Conservation (phyloP, 805 yeast species). For the Teunomyces tritomae region DNA sequence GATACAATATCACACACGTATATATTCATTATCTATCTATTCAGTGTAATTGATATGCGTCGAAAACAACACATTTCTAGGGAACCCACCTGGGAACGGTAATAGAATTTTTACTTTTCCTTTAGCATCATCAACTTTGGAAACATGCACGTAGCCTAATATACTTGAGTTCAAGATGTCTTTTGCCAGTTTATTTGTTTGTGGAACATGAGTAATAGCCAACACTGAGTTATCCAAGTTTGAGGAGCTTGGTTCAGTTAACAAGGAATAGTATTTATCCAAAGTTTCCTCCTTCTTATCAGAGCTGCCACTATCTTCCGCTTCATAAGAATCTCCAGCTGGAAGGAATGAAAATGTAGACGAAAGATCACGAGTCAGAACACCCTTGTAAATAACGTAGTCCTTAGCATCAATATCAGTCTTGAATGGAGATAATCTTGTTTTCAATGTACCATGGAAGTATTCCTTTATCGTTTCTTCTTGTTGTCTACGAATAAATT, state of each 20-base stretch:
- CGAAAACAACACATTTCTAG: slow-evolving; percentile 67
- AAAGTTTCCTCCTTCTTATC: slow-evolving; percentile 25
- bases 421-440: slow-evolving; percentile 80
- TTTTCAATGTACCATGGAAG: slow-evolving; percentile 73
- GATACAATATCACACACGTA: not conserved
- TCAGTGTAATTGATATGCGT: slow-evolving; percentile 84
- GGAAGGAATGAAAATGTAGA: slow-evolving; percentile 40
- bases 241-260: slow-evolving; percentile 47
- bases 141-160: slow-evolving; percentile 73
- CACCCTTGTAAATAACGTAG: slow-evolving; percentile 58
- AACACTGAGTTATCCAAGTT: slow-evolving; percentile 74
- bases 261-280: slow-evolving; percentile 31
- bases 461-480: slow-evolving; percentile 80
- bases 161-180: slow-evolving; percentile 58
- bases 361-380: slow-evolving; percentile 41
- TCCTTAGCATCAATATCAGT: slow-evolving; percentile 67
- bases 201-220: slow-evolving; percentile 48
- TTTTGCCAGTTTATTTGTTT: slow-evolving; percentile 40
- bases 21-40: slow-evolving; percentile 29
- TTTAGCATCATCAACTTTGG: slow-evolving; percentile 72
- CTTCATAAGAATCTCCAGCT: slow-evolving; percentile 40
- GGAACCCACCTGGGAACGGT: slow-evolving; percentile 87
- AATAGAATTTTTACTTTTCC: slow-evolving; percentile 66
- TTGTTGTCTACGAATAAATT: slow-evolving; percentile 66
- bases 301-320: slow-evolving; percentile 25